Conservation (phyloP, 176 grass and related monocot genomes). For the Paspalum vaginatum region DNA sequence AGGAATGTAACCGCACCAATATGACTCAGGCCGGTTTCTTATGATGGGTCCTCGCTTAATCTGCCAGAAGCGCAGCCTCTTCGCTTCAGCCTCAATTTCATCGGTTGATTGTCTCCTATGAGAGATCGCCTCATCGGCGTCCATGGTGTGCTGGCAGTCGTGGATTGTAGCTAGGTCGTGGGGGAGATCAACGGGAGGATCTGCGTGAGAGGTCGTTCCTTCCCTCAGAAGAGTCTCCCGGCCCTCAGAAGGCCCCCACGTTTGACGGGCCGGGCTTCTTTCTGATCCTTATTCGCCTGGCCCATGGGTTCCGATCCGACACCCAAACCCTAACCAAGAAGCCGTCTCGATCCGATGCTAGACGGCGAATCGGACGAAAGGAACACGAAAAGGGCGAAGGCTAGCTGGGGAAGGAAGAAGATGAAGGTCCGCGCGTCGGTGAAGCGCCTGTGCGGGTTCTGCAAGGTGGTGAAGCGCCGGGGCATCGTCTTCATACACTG, state of each 20-base stretch:
- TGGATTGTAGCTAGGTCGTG: no score
- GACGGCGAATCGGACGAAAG: background rate
- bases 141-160: no score
- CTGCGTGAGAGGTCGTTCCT: no score
- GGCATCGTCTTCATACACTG: constrained; percentile 90
- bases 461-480: constrained; percentile 85
- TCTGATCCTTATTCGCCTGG: background rate
- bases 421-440: constrained; percentile 99
- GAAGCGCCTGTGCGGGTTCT: constrained; percentile 88
- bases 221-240: no score
- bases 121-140: background rate
- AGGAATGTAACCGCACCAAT: background rate
- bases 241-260: no score
- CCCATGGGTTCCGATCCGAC: background rate
- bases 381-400: background rate
- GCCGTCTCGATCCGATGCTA: background rate
- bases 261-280: background rate
- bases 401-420: background rate
- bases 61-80: no score
- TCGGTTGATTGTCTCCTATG: background rate
- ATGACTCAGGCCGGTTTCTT: background rate
- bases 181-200: no score
- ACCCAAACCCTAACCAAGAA: constrained; percentile 17
- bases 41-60: no score
- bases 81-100: background rate